Evolutionary conservation across 805 yeast species (phyloP).

Genomic region (Suhomyces canberraensis): DNA sequence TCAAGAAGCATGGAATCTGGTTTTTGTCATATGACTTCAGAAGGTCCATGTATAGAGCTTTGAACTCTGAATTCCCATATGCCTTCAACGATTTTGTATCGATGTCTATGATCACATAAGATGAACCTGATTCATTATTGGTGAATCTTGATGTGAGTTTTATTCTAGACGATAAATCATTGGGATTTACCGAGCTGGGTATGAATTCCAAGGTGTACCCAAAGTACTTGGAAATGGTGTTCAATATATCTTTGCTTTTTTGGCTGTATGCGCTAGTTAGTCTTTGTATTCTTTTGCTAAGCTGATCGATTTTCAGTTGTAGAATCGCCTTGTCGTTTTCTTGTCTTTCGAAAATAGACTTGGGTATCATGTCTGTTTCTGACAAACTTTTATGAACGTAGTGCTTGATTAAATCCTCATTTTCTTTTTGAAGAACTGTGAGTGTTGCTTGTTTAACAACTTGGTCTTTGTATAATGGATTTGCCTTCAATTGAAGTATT

Average conservation of each 20-base stretch:
- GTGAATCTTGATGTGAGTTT: conserved; percentile 49
- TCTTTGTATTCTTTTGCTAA: conserved; percentile 51
- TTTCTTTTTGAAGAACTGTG: conserved; percentile 54
- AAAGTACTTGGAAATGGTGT: conserved; percentile 60
- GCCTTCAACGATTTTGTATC: conserved; percentile 54
- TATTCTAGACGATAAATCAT: conserved; percentile 50
- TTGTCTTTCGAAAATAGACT: conserved; percentile 59
- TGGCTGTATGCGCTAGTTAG: conserved; percentile 56
- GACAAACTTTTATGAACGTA: conserved; percentile 21
- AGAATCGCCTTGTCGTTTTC: conserved; percentile 49
- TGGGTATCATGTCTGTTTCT: conserved; percentile 41
- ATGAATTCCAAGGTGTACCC: conserved; percentile 74
- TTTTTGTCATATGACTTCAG: conserved; percentile 65
- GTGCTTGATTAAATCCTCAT: conserved; percentile 46
- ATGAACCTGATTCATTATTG: conserved; percentile 16
- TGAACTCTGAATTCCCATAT: conserved; percentile 39
- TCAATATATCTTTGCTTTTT: conserved; percentile 69
- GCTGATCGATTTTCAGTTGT: conserved; percentile 45
- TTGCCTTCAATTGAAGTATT: conserved; percentile 60
- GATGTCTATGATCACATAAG: conserved; percentile 57
- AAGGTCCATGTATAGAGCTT: conserved; percentile 44
- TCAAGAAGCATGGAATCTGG: conserved; percentile 74
- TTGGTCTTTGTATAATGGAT: conserved; percentile 64
- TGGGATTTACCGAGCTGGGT: conserved; percentile 40
- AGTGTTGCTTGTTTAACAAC: conserved; percentile 52